Base-by-base conservation (phyloP, 2,329 filamentous ascomycete species). In the Arthroderma sp. region DNA sequence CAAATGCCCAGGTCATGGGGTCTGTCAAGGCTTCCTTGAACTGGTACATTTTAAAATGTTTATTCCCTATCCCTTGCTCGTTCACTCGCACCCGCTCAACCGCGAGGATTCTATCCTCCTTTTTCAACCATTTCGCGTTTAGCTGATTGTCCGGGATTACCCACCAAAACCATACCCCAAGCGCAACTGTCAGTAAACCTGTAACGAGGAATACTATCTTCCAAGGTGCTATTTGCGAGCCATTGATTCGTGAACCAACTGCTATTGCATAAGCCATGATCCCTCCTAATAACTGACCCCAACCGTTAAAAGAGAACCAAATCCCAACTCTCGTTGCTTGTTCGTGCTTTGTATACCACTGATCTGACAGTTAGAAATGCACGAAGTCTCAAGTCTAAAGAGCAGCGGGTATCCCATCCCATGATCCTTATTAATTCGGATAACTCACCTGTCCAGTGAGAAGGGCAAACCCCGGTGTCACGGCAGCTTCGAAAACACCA, bases 291-390 rank as follows among this genome's bases (percentile, higher is more conserved):
- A 82, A 78, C 57, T 78, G 77, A 0, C 73, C 78, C 43, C 72
- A 72, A 2, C 78, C 78, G 49, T 80, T 81, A 64, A 80, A 82
- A 41, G 67, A 72, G 61, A 83, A 83, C 81, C 81, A 85, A 45
- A 83, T 73, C 3, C 72, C 74, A 1, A 74, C 75, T 6, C 81
- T 66, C 0, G 69, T 64, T 1, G 75, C 77, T 62, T 84, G 80
- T 57, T 85, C 81, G 44, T 69, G 68, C 57, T 78, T 78, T 1
- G 81, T 84, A 53, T 83, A 85, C 80, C 80, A 85, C 61, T 83
- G 32, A 5, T 10, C 6, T 10, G 7, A 29, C n/a, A 1, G 27
- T 37, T 34, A 34, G 9, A 9, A 34, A 11, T 11, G 32, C 11
- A 34, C 32, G 11, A 11, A 33, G 9, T 38, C 8, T 27, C 29